These are phyloP conservation scores for Psilocybe cyanescens DNA, from an alignment of 768 basidiomycete genomes.

Conservation along the genomic window DNA sequence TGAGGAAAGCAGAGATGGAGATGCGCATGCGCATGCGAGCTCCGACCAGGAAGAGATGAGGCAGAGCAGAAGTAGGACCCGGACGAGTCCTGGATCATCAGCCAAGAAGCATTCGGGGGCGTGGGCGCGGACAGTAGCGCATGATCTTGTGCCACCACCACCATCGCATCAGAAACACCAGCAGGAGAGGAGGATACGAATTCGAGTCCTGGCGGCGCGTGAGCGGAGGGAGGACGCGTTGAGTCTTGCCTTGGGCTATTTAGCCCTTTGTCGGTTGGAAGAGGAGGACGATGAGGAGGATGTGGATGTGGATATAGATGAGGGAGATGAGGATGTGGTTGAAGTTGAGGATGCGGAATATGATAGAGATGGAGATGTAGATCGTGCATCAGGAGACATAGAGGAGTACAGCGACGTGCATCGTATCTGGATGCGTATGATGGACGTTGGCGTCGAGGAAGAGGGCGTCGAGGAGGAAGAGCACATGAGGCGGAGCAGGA, in stretches of 20 bases:
- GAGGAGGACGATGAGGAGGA: background rate
- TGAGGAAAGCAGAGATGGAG: background rate
- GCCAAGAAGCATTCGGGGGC: background rate
- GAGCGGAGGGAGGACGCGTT: slow-evolving; percentile 16
- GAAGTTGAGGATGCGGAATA: background rate
- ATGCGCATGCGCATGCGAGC: background rate
- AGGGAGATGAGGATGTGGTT: background rate
- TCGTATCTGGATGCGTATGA: background rate
- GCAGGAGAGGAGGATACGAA: background rate
- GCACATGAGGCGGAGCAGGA: background rate
- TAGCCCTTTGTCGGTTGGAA: background rate
- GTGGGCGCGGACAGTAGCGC: background rate
- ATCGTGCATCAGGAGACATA: background rate
- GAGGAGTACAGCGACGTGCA: background rate
- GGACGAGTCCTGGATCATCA: background rate
- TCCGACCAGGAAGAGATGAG: background rate
- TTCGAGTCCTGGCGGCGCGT: slow-evolving; percentile 10
- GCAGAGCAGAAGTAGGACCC: background rate
- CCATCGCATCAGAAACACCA: background rate
- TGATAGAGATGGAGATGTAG: background rate
- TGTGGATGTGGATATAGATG: background rate
- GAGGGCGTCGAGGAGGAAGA: background rate
- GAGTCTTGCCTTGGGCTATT: slow-evolving; percentile 9
- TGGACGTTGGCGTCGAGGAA: background rate
- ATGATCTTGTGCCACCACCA: too few relatives aligned